phyloP scores from a whole-genome alignment of 192 early-diverging fungal genomes.

The Backusella morwellensis region DNA sequence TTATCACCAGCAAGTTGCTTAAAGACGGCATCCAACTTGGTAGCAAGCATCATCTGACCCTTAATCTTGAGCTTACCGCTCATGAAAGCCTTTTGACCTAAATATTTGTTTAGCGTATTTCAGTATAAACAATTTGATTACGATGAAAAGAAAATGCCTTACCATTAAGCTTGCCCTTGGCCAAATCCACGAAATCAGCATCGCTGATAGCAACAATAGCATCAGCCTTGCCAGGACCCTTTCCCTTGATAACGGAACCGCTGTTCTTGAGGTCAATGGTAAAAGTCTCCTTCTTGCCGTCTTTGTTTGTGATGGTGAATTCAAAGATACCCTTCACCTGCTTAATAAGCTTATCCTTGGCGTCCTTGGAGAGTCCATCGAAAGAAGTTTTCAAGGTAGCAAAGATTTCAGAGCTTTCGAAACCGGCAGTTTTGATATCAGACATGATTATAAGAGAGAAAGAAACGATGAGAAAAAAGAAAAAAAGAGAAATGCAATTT shows the following conservation, averaged over 20 bases:
- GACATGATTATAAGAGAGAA: slow-evolving; percentile 15
- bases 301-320: slow-evolving; percentile 78
- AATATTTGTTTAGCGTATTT: background rate
- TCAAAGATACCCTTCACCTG: slow-evolving; percentile 87
- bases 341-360: slow-evolving; percentile 59
- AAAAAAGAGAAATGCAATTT: background rate
- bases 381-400: slow-evolving; percentile 59
- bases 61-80: slow-evolving; percentile 86
- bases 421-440: slow-evolving; percentile 53
- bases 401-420: slow-evolving; percentile 76
- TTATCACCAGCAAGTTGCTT: slow-evolving; percentile 52
- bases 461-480: background rate
- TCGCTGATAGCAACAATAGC: slow-evolving; percentile 71
- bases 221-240: slow-evolving; percentile 66
- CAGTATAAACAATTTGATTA: background rate
- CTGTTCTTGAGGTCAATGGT: slow-evolving; percentile 83
- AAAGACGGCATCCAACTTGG: slow-evolving; percentile 68
- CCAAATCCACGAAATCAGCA: slow-evolving; percentile 78
- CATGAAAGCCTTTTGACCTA: slow-evolving; percentile 89
- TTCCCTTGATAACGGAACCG: slow-evolving; percentile 51
- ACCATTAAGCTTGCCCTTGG: slow-evolving; percentile 82
- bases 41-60: slow-evolving; percentile 73
- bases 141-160: slow-evolving; percentile 33
- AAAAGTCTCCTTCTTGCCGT: slow-evolving; percentile 73
- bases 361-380: slow-evolving; percentile 56